Percentiles rank a stretch among this genome's conserved stretches.
Conservation (phyloP, 192 early-diverging fungal genomes). For the Entomortierella beljakovae region DNA sequence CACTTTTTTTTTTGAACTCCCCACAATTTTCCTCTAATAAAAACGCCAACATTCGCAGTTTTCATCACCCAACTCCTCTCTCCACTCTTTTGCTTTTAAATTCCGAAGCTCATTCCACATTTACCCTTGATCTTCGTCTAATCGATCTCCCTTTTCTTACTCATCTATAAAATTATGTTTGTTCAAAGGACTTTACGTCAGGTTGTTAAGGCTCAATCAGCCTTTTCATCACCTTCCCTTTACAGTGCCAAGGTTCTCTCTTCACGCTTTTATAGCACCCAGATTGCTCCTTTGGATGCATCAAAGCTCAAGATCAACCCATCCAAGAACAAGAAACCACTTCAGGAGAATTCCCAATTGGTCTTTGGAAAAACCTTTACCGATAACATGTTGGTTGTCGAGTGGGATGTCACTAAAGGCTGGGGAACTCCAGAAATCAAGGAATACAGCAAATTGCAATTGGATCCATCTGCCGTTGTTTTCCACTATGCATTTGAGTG, state of each 20-base stretch:
- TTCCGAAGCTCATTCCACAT: background rate
- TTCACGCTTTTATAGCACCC: slow-evolving; percentile 36
- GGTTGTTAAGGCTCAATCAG: slow-evolving; percentile 39
- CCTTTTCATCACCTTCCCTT: slow-evolving; percentile 15
- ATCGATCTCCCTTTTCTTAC: background rate
- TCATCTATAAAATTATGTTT: slow-evolving; percentile 29
- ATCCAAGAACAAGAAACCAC: slow-evolving; percentile 63
- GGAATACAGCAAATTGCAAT: slow-evolving; percentile 83
- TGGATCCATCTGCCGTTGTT: slow-evolving; percentile 89
- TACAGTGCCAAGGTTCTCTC: slow-evolving; percentile 34
- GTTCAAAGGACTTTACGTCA: slow-evolving; percentile 50
- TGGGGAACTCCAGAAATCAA: slow-evolving; percentile 90
- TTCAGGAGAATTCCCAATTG: slow-evolving; percentile 72
- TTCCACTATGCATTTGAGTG: slow-evolving; percentile 96
- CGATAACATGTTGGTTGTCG: slow-evolving; percentile 94
- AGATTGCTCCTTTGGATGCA: slow-evolving; percentile 32
- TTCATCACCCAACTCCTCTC: background rate
- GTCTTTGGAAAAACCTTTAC: slow-evolving; percentile 92
- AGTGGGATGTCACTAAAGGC: slow-evolving; percentile 81
- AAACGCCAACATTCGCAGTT: background rate
- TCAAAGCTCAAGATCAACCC: slow-evolving; percentile 47
- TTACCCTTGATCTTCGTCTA: slow-evolving; percentile 4
- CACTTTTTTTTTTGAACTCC: background rate
- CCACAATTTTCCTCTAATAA: background rate
- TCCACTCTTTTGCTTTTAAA: background rate